Conservation (phyloP, 2,329 filamentous ascomycete species). For the Aspergillus ochraceoroseus region DNA sequence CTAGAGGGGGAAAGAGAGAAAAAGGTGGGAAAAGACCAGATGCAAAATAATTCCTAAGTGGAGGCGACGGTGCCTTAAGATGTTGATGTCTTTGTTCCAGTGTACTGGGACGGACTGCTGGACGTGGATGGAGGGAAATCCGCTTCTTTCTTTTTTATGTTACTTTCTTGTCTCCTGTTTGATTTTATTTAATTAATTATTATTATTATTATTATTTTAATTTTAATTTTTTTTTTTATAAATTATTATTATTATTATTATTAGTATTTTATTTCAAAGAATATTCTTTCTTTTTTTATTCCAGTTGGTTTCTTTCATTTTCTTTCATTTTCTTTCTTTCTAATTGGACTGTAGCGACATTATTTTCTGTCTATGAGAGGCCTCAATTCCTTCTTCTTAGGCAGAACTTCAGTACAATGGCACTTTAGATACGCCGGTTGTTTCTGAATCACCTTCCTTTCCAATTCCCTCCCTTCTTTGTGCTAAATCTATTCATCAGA, state of each 20-base stretch:
- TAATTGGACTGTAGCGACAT: conserved; percentile 8
- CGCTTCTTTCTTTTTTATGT: conserved; percentile 9
- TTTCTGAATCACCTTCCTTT: conserved; percentile 7
- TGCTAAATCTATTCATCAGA: conserved; percentile 2
- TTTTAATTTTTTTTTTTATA: conserved; percentile 10
- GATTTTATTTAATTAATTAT: conserved; percentile 13
- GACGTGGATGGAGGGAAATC: conserved; percentile 13
- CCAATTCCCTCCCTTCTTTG: conserved; percentile 8
- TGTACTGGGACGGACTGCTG: conserved; percentile 17
- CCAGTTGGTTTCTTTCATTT: conserved; percentile 3
- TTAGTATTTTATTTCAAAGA: conserved; percentile 17
- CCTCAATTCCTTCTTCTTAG: neutral
- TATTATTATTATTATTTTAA: conserved; percentile 15
- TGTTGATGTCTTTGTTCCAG: conserved; percentile 19
- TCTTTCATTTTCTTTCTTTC: neutral
- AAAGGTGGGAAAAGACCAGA: neutral
- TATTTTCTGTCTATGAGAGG: neutral
- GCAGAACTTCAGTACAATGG: conserved; percentile 6
- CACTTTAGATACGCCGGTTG: conserved; percentile 6
- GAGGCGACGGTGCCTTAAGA: conserved; percentile 12
- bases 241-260: conserved; percentile 9
- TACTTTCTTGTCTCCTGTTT: conserved; percentile 12
- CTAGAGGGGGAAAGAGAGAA: conserved; percentile 6
- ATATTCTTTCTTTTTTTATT: conserved; percentile 1
- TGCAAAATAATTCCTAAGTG: neutral